These are phyloP conservation scores for Nicotiana sylvestris DNA, from an alignment of 257 asterid genomes.

Conservation along the genomic window DNA sequence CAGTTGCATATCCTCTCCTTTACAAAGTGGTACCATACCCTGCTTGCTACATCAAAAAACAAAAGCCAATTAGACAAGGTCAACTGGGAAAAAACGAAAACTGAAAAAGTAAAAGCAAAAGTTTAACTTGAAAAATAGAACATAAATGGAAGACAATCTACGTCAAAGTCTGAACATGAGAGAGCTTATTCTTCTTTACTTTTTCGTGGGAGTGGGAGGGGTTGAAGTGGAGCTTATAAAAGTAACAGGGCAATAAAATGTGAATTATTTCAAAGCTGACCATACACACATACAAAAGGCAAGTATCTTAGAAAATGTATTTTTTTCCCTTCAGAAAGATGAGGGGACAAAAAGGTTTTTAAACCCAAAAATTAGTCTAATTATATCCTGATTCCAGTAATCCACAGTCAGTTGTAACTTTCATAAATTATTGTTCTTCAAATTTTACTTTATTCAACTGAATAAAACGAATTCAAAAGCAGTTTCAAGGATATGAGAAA, in stretches of 20 bases:
- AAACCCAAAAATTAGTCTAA: background rate
- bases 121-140: background rate
- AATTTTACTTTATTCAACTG: background rate
- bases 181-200: background rate
- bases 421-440: background rate
- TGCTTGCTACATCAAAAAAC: slow-evolving; percentile 35
- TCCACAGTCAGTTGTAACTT: background rate
- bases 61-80: slow-evolving; percentile 2
- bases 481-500: background rate
- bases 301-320: background rate
- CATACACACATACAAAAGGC: background rate
- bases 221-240: background rate
- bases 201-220: background rate
- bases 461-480: background rate
- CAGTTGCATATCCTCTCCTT: slow-evolving; percentile 62
- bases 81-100: background rate
- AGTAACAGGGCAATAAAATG: background rate
- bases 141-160: background rate
- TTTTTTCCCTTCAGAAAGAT: background rate
- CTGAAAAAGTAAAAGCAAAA: background rate
- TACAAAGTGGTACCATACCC: slow-evolving; percentile 56
- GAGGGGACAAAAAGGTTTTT: background rate
- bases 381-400: background rate
- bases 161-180: background rate
- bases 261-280: background rate